These are phyloP conservation scores for Hyaloperonospora arabidopsidis DNA, from an alignment of 352 stramenopile genomes.

Conservation along the genomic window DNA sequence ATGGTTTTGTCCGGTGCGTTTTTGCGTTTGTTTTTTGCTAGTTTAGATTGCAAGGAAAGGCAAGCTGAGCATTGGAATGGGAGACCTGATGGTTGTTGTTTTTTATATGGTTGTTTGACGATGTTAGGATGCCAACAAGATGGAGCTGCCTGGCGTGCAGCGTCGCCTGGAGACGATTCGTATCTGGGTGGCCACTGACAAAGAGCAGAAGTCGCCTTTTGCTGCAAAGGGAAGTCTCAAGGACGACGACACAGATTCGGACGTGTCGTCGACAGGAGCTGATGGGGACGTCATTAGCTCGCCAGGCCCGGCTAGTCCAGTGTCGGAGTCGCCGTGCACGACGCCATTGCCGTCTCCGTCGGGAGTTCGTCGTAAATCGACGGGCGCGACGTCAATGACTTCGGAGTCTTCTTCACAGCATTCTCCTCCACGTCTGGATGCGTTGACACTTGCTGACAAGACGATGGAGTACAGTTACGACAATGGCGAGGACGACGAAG, in stretches of 20 bases:
- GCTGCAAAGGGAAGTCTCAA: conserved; percentile 35
- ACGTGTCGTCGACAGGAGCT: conserved; percentile 42
- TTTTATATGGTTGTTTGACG: conserved; percentile 6
- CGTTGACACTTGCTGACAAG: conserved; percentile 38
- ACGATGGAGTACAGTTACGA: conserved; percentile 29
- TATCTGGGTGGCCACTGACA: conserved; percentile 83
- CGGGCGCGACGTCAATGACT: conserved; percentile 33
- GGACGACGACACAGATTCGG: conserved; percentile 61
- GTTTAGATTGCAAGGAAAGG: conserved; percentile 6
- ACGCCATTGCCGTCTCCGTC: conserved; percentile 47
- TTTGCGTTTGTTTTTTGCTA: conserved; percentile 6
- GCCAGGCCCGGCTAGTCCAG: conserved; percentile 48
- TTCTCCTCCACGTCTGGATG: conserved; percentile 35
- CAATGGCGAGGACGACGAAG: conserved; percentile 44
- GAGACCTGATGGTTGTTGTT: conserved; percentile 1
- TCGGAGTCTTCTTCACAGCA: conserved; percentile 39
- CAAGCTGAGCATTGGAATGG: neutral
- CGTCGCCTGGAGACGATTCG: conserved; percentile 71
- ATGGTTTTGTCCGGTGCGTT: conserved; percentile 72
- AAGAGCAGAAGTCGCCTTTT: conserved; percentile 82
- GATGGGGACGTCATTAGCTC: conserved; percentile 40
- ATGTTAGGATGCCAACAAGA: conserved; percentile 54
- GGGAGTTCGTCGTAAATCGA: conserved; percentile 31
- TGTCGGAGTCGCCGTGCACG: conserved; percentile 24
- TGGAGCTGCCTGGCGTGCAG: conserved; percentile 44